Percentiles rank a stretch among this genome's conserved stretches.
phyloP scores from a whole-genome alignment of 352 stramenopile species.

The Pythium myriotylum region DNA sequence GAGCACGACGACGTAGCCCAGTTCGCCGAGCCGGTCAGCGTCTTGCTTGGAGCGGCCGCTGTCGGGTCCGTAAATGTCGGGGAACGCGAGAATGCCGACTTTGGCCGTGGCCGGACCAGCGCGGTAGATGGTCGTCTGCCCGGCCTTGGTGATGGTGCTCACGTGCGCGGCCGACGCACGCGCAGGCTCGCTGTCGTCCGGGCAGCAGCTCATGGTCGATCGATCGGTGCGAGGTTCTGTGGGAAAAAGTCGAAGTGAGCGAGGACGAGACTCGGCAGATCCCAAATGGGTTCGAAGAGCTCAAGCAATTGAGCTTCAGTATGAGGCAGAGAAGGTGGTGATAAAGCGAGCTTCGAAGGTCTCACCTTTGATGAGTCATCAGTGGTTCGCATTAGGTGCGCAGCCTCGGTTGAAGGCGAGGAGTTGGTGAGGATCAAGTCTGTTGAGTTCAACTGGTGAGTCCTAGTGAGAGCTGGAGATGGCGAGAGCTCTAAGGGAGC shows the following conservation, averaged over 20 bases:
- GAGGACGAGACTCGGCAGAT: too few relatives aligned
- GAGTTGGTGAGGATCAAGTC: too few relatives aligned
- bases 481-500: too few relatives aligned
- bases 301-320: too few relatives aligned
- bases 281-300: too few relatives aligned
- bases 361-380: too few relatives aligned
- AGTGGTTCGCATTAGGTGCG: too few relatives aligned
- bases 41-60: conserved; percentile 59
- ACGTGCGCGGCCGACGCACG: conserved; percentile 12
- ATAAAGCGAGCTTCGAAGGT: too few relatives aligned
- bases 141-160: conserved; percentile 31
- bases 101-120: conserved; percentile 29
- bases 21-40: conserved; percentile 41
- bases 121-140: conserved; percentile 42
- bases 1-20: conserved; percentile 52
- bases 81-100: conserved; percentile 43
- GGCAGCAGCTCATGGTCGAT: conserved; percentile 43
- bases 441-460: too few relatives aligned
- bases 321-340: too few relatives aligned
- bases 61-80: conserved; percentile 51
- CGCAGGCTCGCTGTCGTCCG: conserved; percentile 31
- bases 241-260: not conserved
- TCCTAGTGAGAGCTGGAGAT: too few relatives aligned
- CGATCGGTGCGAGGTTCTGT: not conserved
- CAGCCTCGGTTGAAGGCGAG: too few relatives aligned